These are phyloP conservation scores for Warburgia ugandensis DNA, from an alignment of 164 flowering plant genomes.

Conservation along the genomic window DNA sequence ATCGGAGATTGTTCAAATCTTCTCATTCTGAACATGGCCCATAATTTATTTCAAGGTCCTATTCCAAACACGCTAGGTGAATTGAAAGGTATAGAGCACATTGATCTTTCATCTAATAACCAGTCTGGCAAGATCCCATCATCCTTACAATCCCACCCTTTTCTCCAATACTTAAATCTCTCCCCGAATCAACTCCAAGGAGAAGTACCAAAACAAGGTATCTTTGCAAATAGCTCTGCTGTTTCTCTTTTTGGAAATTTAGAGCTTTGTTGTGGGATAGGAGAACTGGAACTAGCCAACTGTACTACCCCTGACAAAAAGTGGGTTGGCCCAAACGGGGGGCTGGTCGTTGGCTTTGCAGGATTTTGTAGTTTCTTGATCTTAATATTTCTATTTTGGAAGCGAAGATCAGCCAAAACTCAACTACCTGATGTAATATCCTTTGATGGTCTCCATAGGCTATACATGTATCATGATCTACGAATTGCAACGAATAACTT, in stretches of 20 bases:
- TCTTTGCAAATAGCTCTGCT: constrained; percentile 3
- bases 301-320: neutral
- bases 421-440: neutral
- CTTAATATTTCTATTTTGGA: neutral
- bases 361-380: neutral
- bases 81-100: constrained; percentile 2
- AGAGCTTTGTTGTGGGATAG: neutral
- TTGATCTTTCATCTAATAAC: constrained; percentile 9
- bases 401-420: neutral
- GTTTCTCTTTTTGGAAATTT: neutral
- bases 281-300: constrained; percentile 2
- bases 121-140: constrained; percentile 5
- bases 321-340: neutral
- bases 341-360: neutral
- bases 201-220: constrained; percentile 13
- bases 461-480: constrained; percentile 4
- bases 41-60: constrained; percentile 8
- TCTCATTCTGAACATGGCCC: neutral
- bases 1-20: neutral
- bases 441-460: neutral
- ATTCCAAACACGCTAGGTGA: constrained; percentile 4
- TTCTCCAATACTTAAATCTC: constrained; percentile 2
- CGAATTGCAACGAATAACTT: constrained; percentile 8
- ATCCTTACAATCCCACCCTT: neutral
- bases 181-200: constrained; percentile 18